A percentile compares a stretch with the other conserved stretches of the same genome.
Conservation (phyloP, 306 rosid genomes). For the Corylus americana region DNA sequence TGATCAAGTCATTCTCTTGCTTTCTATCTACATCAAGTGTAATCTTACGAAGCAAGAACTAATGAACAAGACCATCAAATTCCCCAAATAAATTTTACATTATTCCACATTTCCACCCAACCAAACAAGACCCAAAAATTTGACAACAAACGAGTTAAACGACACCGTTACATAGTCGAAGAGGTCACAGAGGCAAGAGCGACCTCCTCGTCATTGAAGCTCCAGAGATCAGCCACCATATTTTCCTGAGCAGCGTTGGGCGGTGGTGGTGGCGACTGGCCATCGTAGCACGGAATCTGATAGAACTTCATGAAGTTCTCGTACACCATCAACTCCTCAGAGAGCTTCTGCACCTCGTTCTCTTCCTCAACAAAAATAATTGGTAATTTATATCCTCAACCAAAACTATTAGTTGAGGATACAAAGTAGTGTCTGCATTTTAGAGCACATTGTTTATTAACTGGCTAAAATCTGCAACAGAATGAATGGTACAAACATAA, state of each 20-base stretch:
- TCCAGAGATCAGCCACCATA: conserved; percentile 72
- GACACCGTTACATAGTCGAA: neutral
- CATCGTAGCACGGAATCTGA: conserved; percentile 83
- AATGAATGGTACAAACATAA: neutral
- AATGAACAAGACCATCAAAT: neutral
- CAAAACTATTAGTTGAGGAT: too few species aligned
- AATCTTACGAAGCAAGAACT: too few species aligned
- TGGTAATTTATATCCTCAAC: too few species aligned
- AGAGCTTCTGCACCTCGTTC: conserved; percentile 59
- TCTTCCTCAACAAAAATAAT: conserved; percentile 20
- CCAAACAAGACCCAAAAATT: neutral
- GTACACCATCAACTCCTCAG: conserved; percentile 82
- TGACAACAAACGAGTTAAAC: too few species aligned
- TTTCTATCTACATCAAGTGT: too few species aligned
- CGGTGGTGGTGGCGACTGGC: conserved; percentile 44
- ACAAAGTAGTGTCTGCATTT: neutral
- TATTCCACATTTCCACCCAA: neutral
- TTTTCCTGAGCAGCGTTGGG: conserved; percentile 51
- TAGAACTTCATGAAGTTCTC: conserved; percentile 82
- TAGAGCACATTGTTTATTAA: neutral
- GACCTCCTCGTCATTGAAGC: conserved; percentile 50
- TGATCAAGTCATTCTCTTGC: too few species aligned
- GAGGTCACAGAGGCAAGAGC: neutral
- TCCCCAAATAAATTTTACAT: neutral
- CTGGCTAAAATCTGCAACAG: neutral